Base-by-base conservation (phyloP, 2,329 filamentous ascomycete genomes). In the Sarocladium strictum region DNA sequence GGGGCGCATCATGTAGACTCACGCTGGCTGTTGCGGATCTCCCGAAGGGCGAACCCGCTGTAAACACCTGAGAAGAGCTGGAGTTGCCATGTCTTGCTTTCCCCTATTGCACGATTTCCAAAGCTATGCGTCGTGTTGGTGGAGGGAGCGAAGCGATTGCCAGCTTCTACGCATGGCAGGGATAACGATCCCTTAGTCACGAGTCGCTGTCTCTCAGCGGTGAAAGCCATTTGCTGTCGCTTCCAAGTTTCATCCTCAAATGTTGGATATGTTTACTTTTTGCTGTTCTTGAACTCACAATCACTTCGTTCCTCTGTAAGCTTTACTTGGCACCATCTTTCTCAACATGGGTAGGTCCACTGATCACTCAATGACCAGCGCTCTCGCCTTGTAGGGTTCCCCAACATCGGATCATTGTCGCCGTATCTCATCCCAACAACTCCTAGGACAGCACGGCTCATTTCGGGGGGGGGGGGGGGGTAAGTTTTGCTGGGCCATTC, bases 21-120 rank as follows among this genome's bases (percentile, higher is more conserved):
- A n/a, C n/a, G n/a, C n/a, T n/a, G n/a, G 56, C 19, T 75, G 66
- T 12, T 72, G 62, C 40, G 70, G 62, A 60, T 87, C 80, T 2
- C 72, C 77, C 83, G 76, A 9, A 84, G 76, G 7, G 81, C 81
- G 63, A 87, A 88, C 0, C 85, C 84, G 64, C 87, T 85, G 57
- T 73, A 68, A 15, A 86, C 80, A 35, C 77, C 77, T 23, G 75
- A 76, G 71, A 83, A 88, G 19, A 89, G 69, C 64, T 78, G 83
- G 58, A 86, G 72, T 62, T 88, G 83, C 66, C 83, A 88, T 2
- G 77, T 59, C 58, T 72, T 74, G n/a, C n/a, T 38, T 68, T 64
- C 26, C 64, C 63, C 23, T 63, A 64, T 41, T 69, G 66, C 50
- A 78, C 61, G 29, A 76, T 70, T 21, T 76, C 73, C 1, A 76